Evolutionary conservation across 78 protist species (phyloP).

Genomic region (Dictyostelium capitatum): DNA sequence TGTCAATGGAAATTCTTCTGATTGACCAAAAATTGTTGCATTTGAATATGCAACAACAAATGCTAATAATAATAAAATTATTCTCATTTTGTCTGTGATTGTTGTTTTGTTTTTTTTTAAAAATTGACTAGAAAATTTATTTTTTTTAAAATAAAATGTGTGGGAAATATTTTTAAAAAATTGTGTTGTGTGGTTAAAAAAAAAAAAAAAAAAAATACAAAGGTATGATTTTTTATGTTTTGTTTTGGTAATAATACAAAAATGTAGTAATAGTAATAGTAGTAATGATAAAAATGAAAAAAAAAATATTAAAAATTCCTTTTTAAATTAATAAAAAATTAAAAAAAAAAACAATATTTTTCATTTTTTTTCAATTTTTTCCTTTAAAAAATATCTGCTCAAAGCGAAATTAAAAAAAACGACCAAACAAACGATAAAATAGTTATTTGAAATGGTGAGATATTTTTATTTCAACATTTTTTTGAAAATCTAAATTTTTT

Average conservation of each 20-base stretch:
- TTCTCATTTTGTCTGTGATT: constrained; percentile 14
- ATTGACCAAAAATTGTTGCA: not conserved
- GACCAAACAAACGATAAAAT: no score
- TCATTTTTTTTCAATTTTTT: no score
- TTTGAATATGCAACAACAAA: not conserved
- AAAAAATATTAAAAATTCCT: no score
- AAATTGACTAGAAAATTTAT: not conserved
- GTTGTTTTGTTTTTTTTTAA: not conserved
- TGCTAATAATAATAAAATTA: constrained; percentile 1
- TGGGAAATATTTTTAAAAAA: not conserved
- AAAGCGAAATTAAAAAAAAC: no score
- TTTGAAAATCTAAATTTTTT: no score
- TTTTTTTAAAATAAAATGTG: not conserved
- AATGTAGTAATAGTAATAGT: not conserved
- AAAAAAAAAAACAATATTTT: no score
- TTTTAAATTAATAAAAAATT: no score
- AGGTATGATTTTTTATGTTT: not conserved
- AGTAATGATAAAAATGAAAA: no score
- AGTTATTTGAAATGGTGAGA: no score
- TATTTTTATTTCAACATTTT: no score
- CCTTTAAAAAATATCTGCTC: no score
- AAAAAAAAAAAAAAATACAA: not conserved
- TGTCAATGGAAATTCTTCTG: constrained; percentile 23
- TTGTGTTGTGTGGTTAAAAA: not conserved
- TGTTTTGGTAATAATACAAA: not conserved